Conservation (phyloP, 192 early-diverging fungal species). For the Entophlyctis luteolus region DNA sequence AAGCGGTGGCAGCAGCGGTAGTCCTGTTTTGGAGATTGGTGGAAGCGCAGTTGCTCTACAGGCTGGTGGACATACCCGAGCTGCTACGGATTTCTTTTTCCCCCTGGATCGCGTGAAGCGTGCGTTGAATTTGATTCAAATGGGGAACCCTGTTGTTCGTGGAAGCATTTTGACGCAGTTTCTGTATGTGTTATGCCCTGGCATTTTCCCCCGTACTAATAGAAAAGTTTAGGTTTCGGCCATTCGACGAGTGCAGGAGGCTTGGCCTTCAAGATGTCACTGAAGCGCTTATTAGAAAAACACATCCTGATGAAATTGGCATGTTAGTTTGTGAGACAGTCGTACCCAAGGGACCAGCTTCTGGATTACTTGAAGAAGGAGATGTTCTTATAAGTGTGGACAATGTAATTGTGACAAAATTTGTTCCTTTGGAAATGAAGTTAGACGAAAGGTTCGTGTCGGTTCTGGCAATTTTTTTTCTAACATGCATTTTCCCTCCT, state of each 20-base stretch:
- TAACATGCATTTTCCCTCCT: not conserved
- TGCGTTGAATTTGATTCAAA: constrained; percentile 34
- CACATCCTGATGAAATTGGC: constrained; percentile 68
- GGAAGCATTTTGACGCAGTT: constrained; percentile 75
- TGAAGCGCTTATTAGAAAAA: constrained; percentile 58
- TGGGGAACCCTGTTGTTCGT: constrained; percentile 37
- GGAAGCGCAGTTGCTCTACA: constrained; percentile 79
- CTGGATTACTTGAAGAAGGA: constrained; percentile 65
- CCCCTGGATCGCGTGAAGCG: constrained; percentile 64
- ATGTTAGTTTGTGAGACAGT: constrained; percentile 75
- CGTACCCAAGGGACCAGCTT: constrained; percentile 68
- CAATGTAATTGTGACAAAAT: constrained; percentile 70
- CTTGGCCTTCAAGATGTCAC: constrained; percentile 61
- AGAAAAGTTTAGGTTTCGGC: constrained; percentile 46
- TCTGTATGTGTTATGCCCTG: constrained; percentile 33
- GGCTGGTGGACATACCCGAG: constrained; percentile 68
- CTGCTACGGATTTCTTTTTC: constrained; percentile 83
- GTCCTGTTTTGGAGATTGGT: constrained; percentile 76
- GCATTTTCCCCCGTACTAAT: not conserved
- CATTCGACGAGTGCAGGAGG: constrained; percentile 73
- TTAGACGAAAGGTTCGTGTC: constrained; percentile 52
- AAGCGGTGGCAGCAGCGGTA: constrained; percentile 71
- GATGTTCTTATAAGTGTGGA: constrained; percentile 72
- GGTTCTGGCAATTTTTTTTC: not conserved
- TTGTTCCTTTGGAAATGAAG: constrained; percentile 71